Base-by-base conservation (phyloP, 2,329 filamentous ascomycete species). In the Hymenoscyphus infarciens region DNA sequence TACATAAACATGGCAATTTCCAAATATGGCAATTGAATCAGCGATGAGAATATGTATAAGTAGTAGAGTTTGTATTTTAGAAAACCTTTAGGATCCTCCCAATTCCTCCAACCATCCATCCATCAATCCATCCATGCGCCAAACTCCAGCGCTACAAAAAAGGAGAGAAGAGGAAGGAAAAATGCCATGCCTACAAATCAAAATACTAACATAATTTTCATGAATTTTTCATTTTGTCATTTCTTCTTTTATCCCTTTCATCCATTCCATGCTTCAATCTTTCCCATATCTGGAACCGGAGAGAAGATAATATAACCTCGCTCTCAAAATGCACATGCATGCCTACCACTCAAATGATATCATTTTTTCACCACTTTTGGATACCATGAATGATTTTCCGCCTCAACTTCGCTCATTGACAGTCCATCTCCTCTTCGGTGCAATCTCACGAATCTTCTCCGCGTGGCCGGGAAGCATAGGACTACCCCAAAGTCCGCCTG, bases 401-500 rank as follows among this genome's bases (percentile, higher is more conserved):
- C 25, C 39, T 42, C 22, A 63, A 39, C 55, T 63, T 2, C 66
- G 64, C 39, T 85, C 82, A 55, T 78, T 83, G 4, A 84, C 78
- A 25, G 82, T 84, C 83, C 83, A 86, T 27, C 83, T 77, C 59
- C 83, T 74, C 73, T 85, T 85, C 1, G 77, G 75, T 22, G 77
- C 75, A 38, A 76, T 78, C 62, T 84, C 82, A 6, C 80, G 75
- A 33, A 77, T 73, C 33, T 74, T 75, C 60, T 83, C 82, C 0
- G 77, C 79, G 52, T 80, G 77, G 7, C 75, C 78, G 15, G 78
- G 75, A 22, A 80, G 77, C 58, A 74, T 73, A 2, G 79, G 78
- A 78, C 81, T 2, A 78, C 76, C 19, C 81, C 81, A 64, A 74
- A 79, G 27, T 73, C 77, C 59, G 4, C 45, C 45, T 1, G 45